Percentiles rank a stretch among this genome's conserved stretches.
Evolutionary conservation across 345 rosid species (phyloP).

Genomic region (Sisymbrium altissimum): DNA sequence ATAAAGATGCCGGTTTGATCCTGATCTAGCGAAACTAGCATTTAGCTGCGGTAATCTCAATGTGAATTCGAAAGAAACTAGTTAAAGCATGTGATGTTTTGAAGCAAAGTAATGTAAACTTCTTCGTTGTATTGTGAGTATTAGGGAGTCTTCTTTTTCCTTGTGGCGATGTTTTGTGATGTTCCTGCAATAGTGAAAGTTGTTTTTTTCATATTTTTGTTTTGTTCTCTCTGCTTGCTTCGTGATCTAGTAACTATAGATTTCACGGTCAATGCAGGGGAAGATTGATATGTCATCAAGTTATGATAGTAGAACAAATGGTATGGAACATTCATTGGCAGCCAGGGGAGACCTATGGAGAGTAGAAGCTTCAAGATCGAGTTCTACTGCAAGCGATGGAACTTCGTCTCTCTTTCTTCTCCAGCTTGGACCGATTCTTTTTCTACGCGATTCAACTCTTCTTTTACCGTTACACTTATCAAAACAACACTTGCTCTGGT

Average conservation of each 20-base stretch:
- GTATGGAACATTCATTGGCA: slow-evolving; percentile 67
- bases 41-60: not conserved
- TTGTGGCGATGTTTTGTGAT: not conserved
- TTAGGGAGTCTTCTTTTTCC: not conserved
- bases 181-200: not conserved
- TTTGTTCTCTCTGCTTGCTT: not conserved
- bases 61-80: not conserved
- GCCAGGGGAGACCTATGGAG: slow-evolving; percentile 96
- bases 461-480: slow-evolving; percentile 89
- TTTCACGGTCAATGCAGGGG: slow-evolving; percentile 42
- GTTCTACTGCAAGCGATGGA: slow-evolving; percentile 56
- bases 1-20: not conserved
- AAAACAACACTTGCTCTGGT: slow-evolving; percentile 98
- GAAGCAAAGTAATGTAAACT: not conserved
- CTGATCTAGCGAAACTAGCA: not conserved
- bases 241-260: not conserved
- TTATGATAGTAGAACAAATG: slow-evolving; percentile 68
- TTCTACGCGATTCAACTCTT: slow-evolving; percentile 83
- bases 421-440: slow-evolving; percentile 91
- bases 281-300: slow-evolving; percentile 65
- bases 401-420: slow-evolving; percentile 81
- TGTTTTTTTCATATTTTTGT: not conserved
- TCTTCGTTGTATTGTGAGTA: not conserved
- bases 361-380: slow-evolving; percentile 71
- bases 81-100: not conserved